These are phyloP conservation scores for Naganishia onofrii DNA, from an alignment of 768 basidiomycete genomes.

Conservation along the genomic window DNA sequence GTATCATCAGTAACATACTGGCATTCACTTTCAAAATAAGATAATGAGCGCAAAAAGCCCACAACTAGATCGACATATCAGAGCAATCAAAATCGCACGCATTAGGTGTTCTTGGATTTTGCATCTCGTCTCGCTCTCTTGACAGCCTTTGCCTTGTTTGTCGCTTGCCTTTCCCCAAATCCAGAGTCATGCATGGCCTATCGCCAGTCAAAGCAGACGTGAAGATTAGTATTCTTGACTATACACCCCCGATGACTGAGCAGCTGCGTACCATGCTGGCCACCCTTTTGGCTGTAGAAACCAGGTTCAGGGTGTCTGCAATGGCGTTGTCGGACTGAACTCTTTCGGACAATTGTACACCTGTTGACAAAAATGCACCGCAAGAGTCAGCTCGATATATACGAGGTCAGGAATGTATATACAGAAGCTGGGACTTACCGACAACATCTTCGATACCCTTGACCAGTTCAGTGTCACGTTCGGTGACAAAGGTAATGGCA, in stretches of 20 bases:
- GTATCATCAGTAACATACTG: slow-evolving; percentile 19
- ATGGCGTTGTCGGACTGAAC: slow-evolving; percentile 74
- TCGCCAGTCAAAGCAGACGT: background rate
- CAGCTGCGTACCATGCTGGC: slow-evolving; percentile 76
- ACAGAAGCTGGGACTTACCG: slow-evolving; percentile 57
- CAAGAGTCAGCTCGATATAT: background rate
- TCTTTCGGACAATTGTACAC: slow-evolving; percentile 73
- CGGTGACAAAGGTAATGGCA: slow-evolving; percentile 91
- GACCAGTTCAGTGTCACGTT: slow-evolving; percentile 82
- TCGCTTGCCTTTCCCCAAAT: slow-evolving; percentile 84
- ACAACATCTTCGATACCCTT: slow-evolving; percentile 80
- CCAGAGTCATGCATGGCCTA: slow-evolving; percentile 70
- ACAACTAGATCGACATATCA: background rate
- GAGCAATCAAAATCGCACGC: too few species aligned
- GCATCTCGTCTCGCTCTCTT: slow-evolving; percentile 56
- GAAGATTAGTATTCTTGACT: background rate
- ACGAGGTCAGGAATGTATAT: background rate
- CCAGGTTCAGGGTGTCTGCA: slow-evolving; percentile 75
- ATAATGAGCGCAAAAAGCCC: background rate
- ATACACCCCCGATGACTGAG: background rate
- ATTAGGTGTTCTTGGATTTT: slow-evolving; percentile 15
- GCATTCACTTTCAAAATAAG: background rate
- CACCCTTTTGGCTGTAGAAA: slow-evolving; percentile 87
- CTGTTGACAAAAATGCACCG: slow-evolving; percentile 53
- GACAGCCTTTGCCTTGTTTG: slow-evolving; percentile 60